Percentiles rank a stretch among this genome's conserved stretches.
Evolutionary conservation across 2,329 filamentous ascomycete genomes (phyloP).

Genomic region (Aspergillus latus): DNA sequence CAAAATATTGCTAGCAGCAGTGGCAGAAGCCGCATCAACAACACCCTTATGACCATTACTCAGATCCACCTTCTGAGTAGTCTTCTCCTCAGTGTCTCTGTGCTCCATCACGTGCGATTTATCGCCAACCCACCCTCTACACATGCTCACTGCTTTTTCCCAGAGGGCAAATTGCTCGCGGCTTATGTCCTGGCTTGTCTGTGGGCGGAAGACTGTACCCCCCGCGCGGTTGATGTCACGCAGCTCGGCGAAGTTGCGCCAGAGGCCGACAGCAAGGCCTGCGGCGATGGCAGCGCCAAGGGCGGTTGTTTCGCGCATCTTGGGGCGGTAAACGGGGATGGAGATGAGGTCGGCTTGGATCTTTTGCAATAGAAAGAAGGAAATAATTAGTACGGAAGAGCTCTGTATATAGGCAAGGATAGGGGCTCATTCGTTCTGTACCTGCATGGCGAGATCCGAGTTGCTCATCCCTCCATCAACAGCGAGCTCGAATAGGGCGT

Average conservation of each 20-base stretch:
- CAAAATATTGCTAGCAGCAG: conserved; percentile 9
- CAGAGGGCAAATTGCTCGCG: conserved; percentile 64
- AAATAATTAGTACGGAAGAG: background rate
- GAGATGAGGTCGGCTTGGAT: conserved; percentile 80
- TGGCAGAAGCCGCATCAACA: background rate
- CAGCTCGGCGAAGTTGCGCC: conserved; percentile 72
- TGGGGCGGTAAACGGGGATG: conserved; percentile 76
- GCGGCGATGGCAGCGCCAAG: conserved; percentile 84
- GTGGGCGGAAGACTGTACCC: conserved; percentile 69
- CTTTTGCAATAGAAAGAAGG: conserved; percentile 35
- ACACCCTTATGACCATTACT: background rate
- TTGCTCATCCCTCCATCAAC: conserved; percentile 90
- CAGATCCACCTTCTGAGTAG: background rate
- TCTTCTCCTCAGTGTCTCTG: background rate
- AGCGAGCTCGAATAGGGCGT: conserved; percentile 72
- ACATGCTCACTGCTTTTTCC: conserved; percentile 75
- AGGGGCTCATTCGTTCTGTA: conserved; percentile 25
- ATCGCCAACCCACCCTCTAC: conserved; percentile 60
- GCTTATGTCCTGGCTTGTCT: conserved; percentile 56
- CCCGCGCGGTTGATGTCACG: conserved; percentile 69
- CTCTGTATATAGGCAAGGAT: background rate
- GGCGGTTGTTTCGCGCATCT: conserved; percentile 84
- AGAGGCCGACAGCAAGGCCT: conserved; percentile 75
- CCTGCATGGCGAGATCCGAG: conserved; percentile 83
- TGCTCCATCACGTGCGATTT: background rate